These are phyloP conservation scores for Alternaria viburni DNA, from an alignment of 2,329 filamentous ascomycete genomes.

Conservation along the genomic window DNA sequence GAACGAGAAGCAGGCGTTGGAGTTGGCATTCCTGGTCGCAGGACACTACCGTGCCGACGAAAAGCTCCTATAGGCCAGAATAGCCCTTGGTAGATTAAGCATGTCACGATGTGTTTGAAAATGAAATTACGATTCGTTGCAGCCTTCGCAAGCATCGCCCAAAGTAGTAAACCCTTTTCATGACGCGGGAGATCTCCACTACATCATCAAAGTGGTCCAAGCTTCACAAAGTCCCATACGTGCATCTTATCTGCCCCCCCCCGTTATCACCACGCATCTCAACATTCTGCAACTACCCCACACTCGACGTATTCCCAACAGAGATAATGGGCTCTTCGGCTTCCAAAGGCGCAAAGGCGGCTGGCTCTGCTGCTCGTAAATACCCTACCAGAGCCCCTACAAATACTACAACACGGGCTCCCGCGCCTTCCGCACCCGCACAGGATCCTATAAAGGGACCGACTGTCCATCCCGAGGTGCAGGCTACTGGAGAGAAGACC, in stretches of 20 bases:
- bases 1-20: slow-evolving; percentile 97
- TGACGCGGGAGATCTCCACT: not conserved
- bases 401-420: slow-evolving; percentile 37
- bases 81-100: too few species aligned
- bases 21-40: slow-evolving; percentile 91
- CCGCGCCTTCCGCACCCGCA: slow-evolving; percentile 38
- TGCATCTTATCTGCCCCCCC: slow-evolving; percentile 18
- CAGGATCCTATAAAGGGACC: slow-evolving; percentile 46
- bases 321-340: slow-evolving; percentile 62
- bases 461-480: slow-evolving; percentile 49
- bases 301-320: slow-evolving; percentile 9
- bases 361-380: slow-evolving; percentile 59
- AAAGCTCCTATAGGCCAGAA: slow-evolving; percentile 9
- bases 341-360: slow-evolving; percentile 62
- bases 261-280: slow-evolving; percentile 33
- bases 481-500: slow-evolving; percentile 47
- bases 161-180: not conserved
- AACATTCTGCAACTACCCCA: slow-evolving; percentile 25
- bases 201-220: slow-evolving; percentile 15
- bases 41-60: slow-evolving; percentile 70
- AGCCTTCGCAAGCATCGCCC: not conserved
- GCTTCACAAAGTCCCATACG: slow-evolving; percentile 6
- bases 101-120: not conserved
- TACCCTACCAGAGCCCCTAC: slow-evolving; percentile 60
- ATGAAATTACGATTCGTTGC: not conserved